Base-by-base conservation (phyloP, 805 yeast species). In the Zygosaccharomyces bisporus region DNA sequence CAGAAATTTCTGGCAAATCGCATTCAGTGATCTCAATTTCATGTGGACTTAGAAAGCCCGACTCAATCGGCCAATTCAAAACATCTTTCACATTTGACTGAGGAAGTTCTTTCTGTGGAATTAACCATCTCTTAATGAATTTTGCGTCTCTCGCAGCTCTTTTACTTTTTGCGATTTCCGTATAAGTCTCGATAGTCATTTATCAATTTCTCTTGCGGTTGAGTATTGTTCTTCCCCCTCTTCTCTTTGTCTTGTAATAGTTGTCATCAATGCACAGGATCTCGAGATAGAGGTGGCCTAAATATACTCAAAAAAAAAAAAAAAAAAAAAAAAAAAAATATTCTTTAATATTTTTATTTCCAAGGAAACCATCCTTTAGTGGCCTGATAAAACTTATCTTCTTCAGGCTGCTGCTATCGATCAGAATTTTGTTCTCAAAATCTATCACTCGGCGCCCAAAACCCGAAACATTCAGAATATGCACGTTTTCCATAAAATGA, bases 71-170 rank as follows among this genome's bases (percentile, higher is more conserved):
- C 69, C 70, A 67, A 27, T 58, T 34, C 9, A 64, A 48, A 14
- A 73, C 73, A 46, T 70, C 78, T 29, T 67, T 71, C 4, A 56
- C 49, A 41, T 51, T 49, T 30, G 50, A 5, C 7, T 49, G 53
- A 2, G 74, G 72, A 10, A 68, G 57, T 27, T 64, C 46, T 12
- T 58, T 47, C 7, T 55, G 57, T 7, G 71, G 67, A 20, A 69
- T 55, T 16, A 65, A 53, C 82, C 82, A 77, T 49, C 74, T 72
- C 7, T 54, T 47, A 14, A 72, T 67, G 60, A 78, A 69, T 38
- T 68, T 63, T 5, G 67, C 55, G 39, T 75, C 68, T 56, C 80
- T 67, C 25, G 57, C 63, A 19, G 64, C 63, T 31, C 61, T 56
- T 54, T 75, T 76, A 43, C 62, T 59, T 17, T 63, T 65, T 4